Conservation (phyloP, 768 basidiomycete genomes). For the Neoboletus subvelutipes region DNA sequence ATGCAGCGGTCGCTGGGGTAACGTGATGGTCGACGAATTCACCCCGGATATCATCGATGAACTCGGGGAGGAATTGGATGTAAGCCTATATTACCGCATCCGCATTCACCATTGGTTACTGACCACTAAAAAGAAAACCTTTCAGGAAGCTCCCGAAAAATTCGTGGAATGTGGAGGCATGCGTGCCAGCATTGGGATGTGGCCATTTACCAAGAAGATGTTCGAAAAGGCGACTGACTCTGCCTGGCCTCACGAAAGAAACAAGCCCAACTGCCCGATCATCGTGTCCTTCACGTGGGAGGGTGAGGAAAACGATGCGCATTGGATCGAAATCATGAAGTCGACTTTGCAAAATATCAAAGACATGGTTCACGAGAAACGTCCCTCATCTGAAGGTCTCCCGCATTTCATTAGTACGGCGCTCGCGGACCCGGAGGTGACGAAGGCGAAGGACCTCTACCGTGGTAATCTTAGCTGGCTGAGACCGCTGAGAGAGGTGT, state of each 20-base stretch:
- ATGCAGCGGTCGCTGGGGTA: constrained; percentile 15
- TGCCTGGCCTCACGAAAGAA: constrained; percentile 17
- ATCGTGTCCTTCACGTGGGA: constrained; percentile 17
- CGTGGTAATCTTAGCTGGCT: constrained; percentile 1
- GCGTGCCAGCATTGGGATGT: constrained; percentile 5
- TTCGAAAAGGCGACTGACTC: constrained; percentile 7
- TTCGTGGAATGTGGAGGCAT: neutral
- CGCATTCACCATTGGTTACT: neutral
- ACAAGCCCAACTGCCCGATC: constrained; percentile 13
- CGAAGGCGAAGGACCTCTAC: constrained; percentile 7
- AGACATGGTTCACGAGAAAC: neutral
- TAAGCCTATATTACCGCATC: neutral
- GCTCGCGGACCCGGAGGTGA: constrained; percentile 2
- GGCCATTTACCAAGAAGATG: constrained; percentile 18
- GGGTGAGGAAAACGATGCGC: constrained; percentile 3
- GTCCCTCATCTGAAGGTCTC: neutral
- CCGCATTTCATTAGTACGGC: constrained; percentile 13
- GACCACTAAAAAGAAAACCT: neutral
- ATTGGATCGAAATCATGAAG: constrained; percentile 10
- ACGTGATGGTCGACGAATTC: constrained; percentile 13
- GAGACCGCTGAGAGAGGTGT: neutral
- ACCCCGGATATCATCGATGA: constrained; percentile 8
- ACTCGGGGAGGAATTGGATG: neutral
- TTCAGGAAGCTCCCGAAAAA: constrained; percentile 3
- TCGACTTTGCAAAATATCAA: neutral